These are phyloP conservation scores for Candida nitratophila DNA, from an alignment of 805 yeast genomes.

Conservation along the genomic window DNA sequence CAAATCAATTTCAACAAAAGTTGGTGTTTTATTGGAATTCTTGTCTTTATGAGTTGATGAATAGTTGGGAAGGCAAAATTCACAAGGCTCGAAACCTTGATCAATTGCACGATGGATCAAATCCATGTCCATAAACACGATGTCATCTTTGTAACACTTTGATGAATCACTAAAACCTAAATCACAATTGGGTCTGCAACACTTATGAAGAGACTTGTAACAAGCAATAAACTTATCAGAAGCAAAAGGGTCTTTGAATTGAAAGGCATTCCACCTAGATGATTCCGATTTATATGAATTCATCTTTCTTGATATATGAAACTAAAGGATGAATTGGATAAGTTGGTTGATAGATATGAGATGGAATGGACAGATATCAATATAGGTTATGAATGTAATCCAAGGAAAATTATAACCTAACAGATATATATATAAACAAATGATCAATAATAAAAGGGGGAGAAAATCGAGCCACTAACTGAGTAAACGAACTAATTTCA, in stretches of 20 bases:
- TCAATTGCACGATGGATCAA: slow-evolving; percentile 33
- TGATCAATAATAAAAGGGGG: too few relatives aligned
- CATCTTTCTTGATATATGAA: too few relatives aligned
- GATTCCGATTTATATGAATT: slow-evolving; percentile 3
- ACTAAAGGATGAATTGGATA: too few relatives aligned
- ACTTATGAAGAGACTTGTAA: slow-evolving; percentile 31
- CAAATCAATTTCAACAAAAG: slow-evolving; percentile 38
- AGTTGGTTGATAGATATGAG: too few relatives aligned
- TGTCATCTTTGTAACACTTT: slow-evolving; percentile 35
- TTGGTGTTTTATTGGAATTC: slow-evolving; percentile 10
- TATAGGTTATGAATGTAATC: too few relatives aligned
- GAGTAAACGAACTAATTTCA: too few relatives aligned
- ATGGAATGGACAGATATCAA: too few relatives aligned
- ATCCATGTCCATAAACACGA: slow-evolving; percentile 32
- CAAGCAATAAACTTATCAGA: slow-evolving; percentile 51
- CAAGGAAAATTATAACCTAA: too few relatives aligned
- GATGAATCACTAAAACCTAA: slow-evolving; percentile 23
- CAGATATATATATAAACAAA: too few relatives aligned
- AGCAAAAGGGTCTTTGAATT: slow-evolving; percentile 60
- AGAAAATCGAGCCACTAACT: too few relatives aligned
- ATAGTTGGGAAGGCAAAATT: slow-evolving; percentile 28
- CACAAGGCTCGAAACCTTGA: slow-evolving; percentile 45
- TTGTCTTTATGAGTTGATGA: slow-evolving; percentile 2
- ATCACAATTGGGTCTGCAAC: slow-evolving; percentile 70
- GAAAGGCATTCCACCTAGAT: slow-evolving; percentile 56